Percentiles rank a stretch among this genome's conserved stretches.
phyloP scores from a whole-genome alignment of 768 basidiomycete species.

The Rhodocollybia butyracea region DNA sequence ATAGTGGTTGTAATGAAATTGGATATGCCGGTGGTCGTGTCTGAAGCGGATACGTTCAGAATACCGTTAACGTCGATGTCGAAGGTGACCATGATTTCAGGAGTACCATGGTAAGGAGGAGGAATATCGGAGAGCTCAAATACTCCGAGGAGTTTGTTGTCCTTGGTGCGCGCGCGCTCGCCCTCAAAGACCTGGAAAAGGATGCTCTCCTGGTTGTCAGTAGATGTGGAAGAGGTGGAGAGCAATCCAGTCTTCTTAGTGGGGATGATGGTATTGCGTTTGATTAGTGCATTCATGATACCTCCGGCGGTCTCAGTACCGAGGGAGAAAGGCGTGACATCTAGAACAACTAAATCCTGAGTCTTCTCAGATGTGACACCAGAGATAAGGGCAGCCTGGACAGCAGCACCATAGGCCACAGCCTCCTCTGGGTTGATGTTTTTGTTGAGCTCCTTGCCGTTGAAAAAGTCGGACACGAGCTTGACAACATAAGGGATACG shows the following conservation, averaged over 20 bases:
- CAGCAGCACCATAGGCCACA: conserved; percentile 70
- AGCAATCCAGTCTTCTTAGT: conserved; percentile 47
- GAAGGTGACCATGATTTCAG: conserved; percentile 90
- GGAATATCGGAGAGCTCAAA: conserved; percentile 88
- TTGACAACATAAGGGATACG: conserved; percentile 70
- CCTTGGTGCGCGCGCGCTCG: conserved; percentile 83
- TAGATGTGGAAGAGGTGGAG: conserved; percentile 85
- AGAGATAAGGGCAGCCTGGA: conserved; percentile 64
- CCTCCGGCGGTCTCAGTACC: conserved; percentile 69
- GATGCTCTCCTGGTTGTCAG: conserved; percentile 87
- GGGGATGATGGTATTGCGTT: conserved; percentile 47
- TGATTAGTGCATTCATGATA: conserved; percentile 53
- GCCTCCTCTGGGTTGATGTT: conserved; percentile 74
- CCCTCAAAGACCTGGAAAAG: conserved; percentile 90
- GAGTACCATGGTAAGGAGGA: conserved; percentile 84
- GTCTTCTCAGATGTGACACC: conserved; percentile 55
- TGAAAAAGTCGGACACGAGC: conserved; percentile 65
- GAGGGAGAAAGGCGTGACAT: conserved; percentile 51
- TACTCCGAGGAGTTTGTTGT: conserved; percentile 88
- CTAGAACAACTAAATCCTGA: conserved; percentile 50
- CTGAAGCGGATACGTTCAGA: conserved; percentile 75
- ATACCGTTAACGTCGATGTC: conserved; percentile 87
- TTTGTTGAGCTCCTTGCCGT: conserved; percentile 62
- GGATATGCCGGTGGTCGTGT: conserved; percentile 86
- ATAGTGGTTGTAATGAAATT: conserved; percentile 74